A percentile compares a stretch with the other conserved stretches of the same genome.
These are phyloP conservation scores for Ascochyta viciae-villosae DNA, from an alignment of 2,329 filamentous ascomycete species.

Conservation along the genomic window DNA sequence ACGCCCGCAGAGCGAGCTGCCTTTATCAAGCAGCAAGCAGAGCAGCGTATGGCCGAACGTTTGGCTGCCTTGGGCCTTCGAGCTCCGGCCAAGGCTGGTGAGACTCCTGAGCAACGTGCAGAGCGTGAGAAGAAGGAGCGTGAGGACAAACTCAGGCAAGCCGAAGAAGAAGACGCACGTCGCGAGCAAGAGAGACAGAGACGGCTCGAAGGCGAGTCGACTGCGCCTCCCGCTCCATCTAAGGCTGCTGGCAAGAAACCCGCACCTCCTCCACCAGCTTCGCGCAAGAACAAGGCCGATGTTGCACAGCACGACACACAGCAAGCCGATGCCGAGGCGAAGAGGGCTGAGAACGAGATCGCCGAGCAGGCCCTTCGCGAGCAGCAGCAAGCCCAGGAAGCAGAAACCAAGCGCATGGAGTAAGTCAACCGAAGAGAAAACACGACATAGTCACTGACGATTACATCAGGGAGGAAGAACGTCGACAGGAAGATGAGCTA, in stretches of 20 bases:
- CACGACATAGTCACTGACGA: slow-evolving; percentile 28
- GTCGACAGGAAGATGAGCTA: slow-evolving; percentile 79
- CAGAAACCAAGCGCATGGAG: slow-evolving; percentile 79
- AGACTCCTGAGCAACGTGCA: slow-evolving; percentile 81
- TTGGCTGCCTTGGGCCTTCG: slow-evolving; percentile 93
- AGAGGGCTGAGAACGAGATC: slow-evolving; percentile 64
- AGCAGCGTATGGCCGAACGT: slow-evolving; percentile 95
- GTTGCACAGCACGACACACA: slow-evolving; percentile 63
- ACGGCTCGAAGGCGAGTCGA: slow-evolving; percentile 79
- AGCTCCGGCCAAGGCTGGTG: slow-evolving; percentile 77
- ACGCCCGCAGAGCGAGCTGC: slow-evolving; percentile 93
- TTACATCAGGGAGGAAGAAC: slow-evolving; percentile 70
- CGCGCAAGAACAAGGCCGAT: slow-evolving; percentile 71
- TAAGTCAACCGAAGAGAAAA: slow-evolving; percentile 61
- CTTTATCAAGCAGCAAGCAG: slow-evolving; percentile 96
- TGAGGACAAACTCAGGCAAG: slow-evolving; percentile 84
- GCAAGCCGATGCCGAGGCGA: slow-evolving; percentile 61
- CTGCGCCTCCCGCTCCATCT: slow-evolving; percentile 63
- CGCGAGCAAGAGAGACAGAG: slow-evolving; percentile 87
- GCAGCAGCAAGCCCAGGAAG: slow-evolving; percentile 78
- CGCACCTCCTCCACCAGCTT: slow-evolving; percentile 73
- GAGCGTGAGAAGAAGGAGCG: slow-evolving; percentile 89
- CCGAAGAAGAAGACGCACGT: slow-evolving; percentile 91
- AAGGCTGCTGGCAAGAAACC: slow-evolving; percentile 58
- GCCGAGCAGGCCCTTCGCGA: slow-evolving; percentile 64